Conservation (phyloP, 305 asterid species). For the Ajuga reptans region DNA sequence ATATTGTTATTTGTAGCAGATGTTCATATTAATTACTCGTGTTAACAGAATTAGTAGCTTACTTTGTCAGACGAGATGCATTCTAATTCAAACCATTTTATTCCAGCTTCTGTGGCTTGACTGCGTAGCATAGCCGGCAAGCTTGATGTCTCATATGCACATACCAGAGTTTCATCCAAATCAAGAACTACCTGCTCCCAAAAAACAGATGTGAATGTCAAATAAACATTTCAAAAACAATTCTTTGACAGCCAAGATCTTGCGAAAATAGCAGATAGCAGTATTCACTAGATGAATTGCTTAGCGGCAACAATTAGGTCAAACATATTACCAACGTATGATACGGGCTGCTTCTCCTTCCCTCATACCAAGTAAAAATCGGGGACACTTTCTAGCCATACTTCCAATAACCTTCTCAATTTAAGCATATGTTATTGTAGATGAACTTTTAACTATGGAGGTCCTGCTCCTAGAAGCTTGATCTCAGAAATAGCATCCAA, state of each 20-base stretch:
- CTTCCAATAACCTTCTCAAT: not conserved
- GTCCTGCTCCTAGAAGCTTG: not conserved
- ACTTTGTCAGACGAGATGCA: constrained; percentile 69
- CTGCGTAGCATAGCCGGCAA: constrained; percentile 46
- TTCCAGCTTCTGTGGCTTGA: constrained; percentile 72
- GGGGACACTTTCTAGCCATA: not conserved
- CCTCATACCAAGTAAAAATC: not conserved
- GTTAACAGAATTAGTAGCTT: constrained; percentile 14
- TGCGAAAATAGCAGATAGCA: not conserved
- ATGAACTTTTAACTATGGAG: constrained; percentile 9
- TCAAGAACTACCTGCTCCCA: constrained; percentile 64
- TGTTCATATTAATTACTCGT: not conserved
- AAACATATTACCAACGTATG: not conserved
- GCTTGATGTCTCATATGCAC: constrained; percentile 70
- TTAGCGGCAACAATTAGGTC: constrained; percentile 6
- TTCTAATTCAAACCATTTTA: constrained; percentile 72
- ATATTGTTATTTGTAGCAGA: constrained; percentile 4
- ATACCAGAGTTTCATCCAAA: constrained; percentile 70
- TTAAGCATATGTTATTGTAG: not conserved
- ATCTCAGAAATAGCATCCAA: not conserved
- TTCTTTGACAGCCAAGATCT: not conserved
- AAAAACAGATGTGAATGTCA: constrained; percentile 9
- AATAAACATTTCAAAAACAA: not conserved
- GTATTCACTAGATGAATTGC: not conserved
- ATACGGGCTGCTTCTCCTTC: not conserved